These are phyloP conservation scores for Taiwanofungus camphoratus DNA, from an alignment of 1,284 basidiomycete genomes.

Conservation along the genomic window DNA sequence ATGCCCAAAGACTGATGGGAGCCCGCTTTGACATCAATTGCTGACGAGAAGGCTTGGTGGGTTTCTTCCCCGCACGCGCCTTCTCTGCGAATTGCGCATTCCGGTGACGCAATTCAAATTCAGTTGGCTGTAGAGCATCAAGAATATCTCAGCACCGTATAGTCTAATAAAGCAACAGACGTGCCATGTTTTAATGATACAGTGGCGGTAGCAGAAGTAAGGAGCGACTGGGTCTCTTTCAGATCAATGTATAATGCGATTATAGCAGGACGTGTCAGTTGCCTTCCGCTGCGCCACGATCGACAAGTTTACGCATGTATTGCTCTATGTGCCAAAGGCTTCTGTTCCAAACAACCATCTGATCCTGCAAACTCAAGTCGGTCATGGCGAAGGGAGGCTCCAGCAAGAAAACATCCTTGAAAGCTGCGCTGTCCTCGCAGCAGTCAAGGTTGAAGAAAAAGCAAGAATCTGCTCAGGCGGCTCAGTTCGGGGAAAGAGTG, in stretches of 20 bases:
- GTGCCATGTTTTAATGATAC: slow-evolving; percentile 26
- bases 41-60: slow-evolving; percentile 63
- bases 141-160: slow-evolving; percentile 1
- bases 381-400: slow-evolving; percentile 43
- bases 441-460: slow-evolving; percentile 62
- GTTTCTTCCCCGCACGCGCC: slow-evolving; percentile 66
- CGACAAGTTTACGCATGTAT: slow-evolving; percentile 12
- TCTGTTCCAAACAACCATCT: slow-evolving; percentile 32
- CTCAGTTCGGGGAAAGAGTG: slow-evolving; percentile 43
- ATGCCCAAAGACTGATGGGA: slow-evolving; percentile 65
- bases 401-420: slow-evolving; percentile 50
- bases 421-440: slow-evolving; percentile 60
- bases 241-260: too few species aligned
- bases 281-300: slow-evolving; percentile 7
- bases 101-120: slow-evolving; percentile 74
- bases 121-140: slow-evolving; percentile 34
- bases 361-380: slow-evolving; percentile 9
- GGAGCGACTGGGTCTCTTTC: slow-evolving; percentile 20
- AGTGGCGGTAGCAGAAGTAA: slow-evolving; percentile 8
- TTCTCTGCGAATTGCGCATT: slow-evolving; percentile 74
- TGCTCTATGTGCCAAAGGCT: slow-evolving; percentile 24
- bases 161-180: slow-evolving; percentile 8
- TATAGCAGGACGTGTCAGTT: too few species aligned
- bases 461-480: slow-evolving; percentile 41
- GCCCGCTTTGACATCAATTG: slow-evolving; percentile 65